Evolutionary conservation across 768 basidiomycete genomes (phyloP).

Genomic region (Clitopilus hobsonii): DNA sequence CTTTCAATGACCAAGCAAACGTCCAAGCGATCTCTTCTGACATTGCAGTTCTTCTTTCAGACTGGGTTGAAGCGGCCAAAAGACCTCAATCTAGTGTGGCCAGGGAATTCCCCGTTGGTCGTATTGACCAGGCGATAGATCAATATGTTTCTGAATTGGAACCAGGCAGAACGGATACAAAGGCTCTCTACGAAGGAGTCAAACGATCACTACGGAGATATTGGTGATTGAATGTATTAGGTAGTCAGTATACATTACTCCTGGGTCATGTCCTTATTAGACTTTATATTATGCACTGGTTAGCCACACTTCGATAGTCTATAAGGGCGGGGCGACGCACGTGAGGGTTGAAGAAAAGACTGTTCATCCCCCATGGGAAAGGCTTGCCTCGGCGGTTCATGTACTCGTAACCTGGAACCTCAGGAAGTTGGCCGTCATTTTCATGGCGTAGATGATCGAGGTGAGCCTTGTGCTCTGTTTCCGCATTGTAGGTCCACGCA

Average conservation of each 20-base stretch:
- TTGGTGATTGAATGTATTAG: conserved; percentile 43
- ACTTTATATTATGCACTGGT: too few species aligned
- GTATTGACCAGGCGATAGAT: conserved; percentile 68
- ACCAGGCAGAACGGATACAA: conserved; percentile 57
- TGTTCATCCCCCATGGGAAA: conserved; percentile 84
- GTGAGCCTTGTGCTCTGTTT: conserved; percentile 67
- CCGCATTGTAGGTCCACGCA: conserved; percentile 53
- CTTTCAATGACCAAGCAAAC: conserved; percentile 77
- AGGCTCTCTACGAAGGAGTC: conserved; percentile 59
- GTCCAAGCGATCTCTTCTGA: conserved; percentile 79
- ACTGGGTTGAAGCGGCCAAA: conserved; percentile 78
- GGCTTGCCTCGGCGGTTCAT: conserved; percentile 74
- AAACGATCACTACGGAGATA: conserved; percentile 67
- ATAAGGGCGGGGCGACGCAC: conserved; percentile 46
- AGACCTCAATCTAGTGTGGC: conserved; percentile 65
- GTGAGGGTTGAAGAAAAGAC: conserved; percentile 75
- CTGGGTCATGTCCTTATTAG: conserved; percentile 56
- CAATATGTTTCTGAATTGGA: conserved; percentile 73
- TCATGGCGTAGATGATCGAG: conserved; percentile 64
- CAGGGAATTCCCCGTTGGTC: conserved; percentile 72
- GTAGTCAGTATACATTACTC: conserved; percentile 5
- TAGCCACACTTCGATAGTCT: too few species aligned
- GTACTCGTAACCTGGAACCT: conserved; percentile 69
- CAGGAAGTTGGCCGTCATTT: conserved; percentile 69
- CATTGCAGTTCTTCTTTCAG: conserved; percentile 72